These are phyloP conservation scores for Spathaspora boniae DNA, from an alignment of 805 yeast species.

Conservation along the genomic window DNA sequence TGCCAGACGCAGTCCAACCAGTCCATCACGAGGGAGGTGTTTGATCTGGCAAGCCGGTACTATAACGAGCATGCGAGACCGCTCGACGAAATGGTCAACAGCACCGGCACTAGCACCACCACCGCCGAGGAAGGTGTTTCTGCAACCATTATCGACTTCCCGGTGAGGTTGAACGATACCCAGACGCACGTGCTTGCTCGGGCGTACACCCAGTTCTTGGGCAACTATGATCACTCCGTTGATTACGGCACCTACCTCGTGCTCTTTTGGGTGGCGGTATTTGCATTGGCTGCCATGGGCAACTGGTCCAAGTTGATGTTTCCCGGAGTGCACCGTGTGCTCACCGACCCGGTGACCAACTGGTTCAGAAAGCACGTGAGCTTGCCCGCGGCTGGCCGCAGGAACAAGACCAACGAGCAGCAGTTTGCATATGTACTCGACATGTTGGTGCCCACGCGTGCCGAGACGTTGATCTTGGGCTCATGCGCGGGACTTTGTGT, in stretches of 20 bases:
- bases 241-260: constrained; percentile 36
- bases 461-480: constrained; percentile 30
- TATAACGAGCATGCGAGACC: constrained; percentile 15
- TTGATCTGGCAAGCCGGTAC: constrained; percentile 19
- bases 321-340: constrained; percentile 15
- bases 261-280: constrained; percentile 29
- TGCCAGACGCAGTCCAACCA: constrained; percentile 21
- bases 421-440: constrained; percentile 20
- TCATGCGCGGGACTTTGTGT: constrained; percentile 29
- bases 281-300: constrained; percentile 20
- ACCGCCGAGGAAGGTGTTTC: too few relatives aligned
- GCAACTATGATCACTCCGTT: constrained; percentile 42
- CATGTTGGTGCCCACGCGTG: constrained; percentile 39
- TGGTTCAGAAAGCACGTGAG: constrained; percentile 30
- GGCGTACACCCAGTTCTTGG: constrained; percentile 36
- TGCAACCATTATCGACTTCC: constrained; percentile 16
- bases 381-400: constrained; percentile 37
- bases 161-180: constrained; percentile 24
- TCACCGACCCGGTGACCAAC: constrained; percentile 29
- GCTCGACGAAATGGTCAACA: constrained; percentile 7
- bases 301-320: constrained; percentile 32
- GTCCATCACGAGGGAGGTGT: constrained; percentile 18
- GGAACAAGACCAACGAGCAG: constrained; percentile 24
- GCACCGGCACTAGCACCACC: too few relatives aligned
- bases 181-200: constrained; percentile 16